Evolutionary conservation across 2,329 filamentous ascomycete species (phyloP).

Genomic region (Cordyceps cateniannulata): DNA sequence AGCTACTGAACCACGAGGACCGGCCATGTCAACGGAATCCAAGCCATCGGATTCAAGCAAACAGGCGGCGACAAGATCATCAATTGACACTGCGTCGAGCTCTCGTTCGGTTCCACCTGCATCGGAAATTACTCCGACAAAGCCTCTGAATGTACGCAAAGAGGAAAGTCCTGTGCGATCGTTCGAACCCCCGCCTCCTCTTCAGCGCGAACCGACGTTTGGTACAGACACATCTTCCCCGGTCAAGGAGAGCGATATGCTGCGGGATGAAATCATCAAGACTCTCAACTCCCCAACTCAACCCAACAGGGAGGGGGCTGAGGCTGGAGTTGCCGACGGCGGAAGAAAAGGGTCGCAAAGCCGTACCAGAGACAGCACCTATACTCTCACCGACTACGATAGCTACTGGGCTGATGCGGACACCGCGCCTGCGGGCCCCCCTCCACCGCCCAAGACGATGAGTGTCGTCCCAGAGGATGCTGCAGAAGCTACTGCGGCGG

Average conservation of each 20-base stretch:
- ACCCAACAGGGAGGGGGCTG: neutral
- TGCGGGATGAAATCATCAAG: slow-evolving; percentile 69
- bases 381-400: slow-evolving; percentile 60
- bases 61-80: neutral
- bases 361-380: slow-evolving; percentile 48
- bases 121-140: slow-evolving; percentile 32
- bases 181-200: slow-evolving; percentile 27
- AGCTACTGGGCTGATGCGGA: slow-evolving; percentile 52
- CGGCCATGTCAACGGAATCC: neutral
- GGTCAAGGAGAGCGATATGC: slow-evolving; percentile 62
- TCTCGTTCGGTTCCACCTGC: neutral
- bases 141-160: slow-evolving; percentile 39
- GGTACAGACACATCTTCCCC: slow-evolving; percentile 46
- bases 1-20: neutral
- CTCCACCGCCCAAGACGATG: neutral
- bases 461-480: neutral
- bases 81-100: neutral
- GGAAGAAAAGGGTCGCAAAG: slow-evolving; percentile 2
- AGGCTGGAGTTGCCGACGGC: neutral
- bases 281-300: slow-evolving; percentile 47
- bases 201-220: slow-evolving; percentile 37
- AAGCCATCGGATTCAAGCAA: neutral
- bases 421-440: neutral
- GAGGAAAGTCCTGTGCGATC: slow-evolving; percentile 27
- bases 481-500: neutral